Conservation (phyloP, 2,329 filamentous ascomycete genomes). For the Ophiosphaerella korrae region DNA sequence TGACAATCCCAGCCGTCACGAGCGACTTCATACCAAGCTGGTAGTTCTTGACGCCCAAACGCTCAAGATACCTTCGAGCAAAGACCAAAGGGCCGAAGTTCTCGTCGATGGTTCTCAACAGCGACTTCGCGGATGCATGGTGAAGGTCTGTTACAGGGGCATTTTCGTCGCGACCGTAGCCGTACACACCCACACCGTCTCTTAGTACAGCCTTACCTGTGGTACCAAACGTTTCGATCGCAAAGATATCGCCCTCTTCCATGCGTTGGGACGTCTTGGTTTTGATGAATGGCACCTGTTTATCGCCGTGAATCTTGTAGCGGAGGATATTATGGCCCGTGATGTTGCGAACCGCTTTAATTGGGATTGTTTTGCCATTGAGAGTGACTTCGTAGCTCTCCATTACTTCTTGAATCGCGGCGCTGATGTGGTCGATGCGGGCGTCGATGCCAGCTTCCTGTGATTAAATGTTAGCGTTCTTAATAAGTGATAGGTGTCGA, state of each 20-base stretch:
- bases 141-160: slow-evolving; percentile 73
- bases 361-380: slow-evolving; percentile 73
- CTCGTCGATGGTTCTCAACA: slow-evolving; percentile 88
- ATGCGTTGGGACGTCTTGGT: slow-evolving; percentile 85
- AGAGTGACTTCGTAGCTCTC: slow-evolving; percentile 88
- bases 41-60: slow-evolving; percentile 88
- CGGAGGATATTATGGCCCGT: slow-evolving; percentile 91
- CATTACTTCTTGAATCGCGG: slow-evolving; percentile 87
- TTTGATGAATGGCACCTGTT: slow-evolving; percentile 92
- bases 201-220: slow-evolving; percentile 84
- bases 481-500: neutral
- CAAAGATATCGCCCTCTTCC: slow-evolving; percentile 95
- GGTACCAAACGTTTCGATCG: slow-evolving; percentile 94
- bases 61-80: slow-evolving; percentile 85
- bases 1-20: slow-evolving; percentile 79
- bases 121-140: slow-evolving; percentile 77
- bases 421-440: slow-evolving; percentile 81
- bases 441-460: slow-evolving; percentile 89
- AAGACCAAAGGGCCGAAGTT: slow-evolving; percentile 93
- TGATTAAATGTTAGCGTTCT: slow-evolving; percentile 1
- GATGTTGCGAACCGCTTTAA: slow-evolving; percentile 84
- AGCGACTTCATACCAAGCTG: slow-evolving; percentile 86
- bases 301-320: slow-evolving; percentile 88
- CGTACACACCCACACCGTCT: slow-evolving; percentile 69
- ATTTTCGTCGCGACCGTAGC: slow-evolving; percentile 74